phyloP scores from a whole-genome alignment of 2,329 filamentous ascomycete genomes.

The Diaporthe longicolla region DNA sequence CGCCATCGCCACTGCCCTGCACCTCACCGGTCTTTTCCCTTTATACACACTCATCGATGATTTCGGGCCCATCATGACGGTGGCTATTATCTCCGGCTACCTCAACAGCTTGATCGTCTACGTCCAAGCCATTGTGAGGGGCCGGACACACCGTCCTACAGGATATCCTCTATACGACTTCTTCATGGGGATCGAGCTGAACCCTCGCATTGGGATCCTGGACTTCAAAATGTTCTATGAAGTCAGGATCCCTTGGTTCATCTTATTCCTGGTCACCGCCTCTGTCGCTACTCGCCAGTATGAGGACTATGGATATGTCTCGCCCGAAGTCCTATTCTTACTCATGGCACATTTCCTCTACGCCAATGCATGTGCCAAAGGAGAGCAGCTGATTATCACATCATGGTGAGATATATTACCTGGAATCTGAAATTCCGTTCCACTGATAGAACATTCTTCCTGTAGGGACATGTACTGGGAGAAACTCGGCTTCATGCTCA shows the following conservation, averaged over 20 bases:
- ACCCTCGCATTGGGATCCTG: slow-evolving; percentile 83
- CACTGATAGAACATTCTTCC: background rate
- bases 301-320: slow-evolving; percentile 82
- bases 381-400: slow-evolving; percentile 84
- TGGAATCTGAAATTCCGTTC: background rate
- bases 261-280: slow-evolving; percentile 78
- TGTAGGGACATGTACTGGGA: slow-evolving; percentile 85
- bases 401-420: slow-evolving; percentile 64
- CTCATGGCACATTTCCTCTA: slow-evolving; percentile 86
- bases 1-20: slow-evolving; percentile 76
- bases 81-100: slow-evolving; percentile 94
- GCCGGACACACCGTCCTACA: slow-evolving; percentile 92
- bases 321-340: slow-evolving; percentile 79
- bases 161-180: slow-evolving; percentile 86
- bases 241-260: slow-evolving; percentile 89
- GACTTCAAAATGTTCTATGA: slow-evolving; percentile 97
- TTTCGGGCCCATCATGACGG: slow-evolving; percentile 92
- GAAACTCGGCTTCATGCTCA: slow-evolving; percentile 91
- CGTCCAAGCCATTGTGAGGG: slow-evolving; percentile 83
- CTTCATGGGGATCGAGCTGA: slow-evolving; percentile 91
- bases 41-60: slow-evolving; percentile 95
- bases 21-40: slow-evolving; percentile 87
- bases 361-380: slow-evolving; percentile 86
- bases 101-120: slow-evolving; percentile 88
- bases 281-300: slow-evolving; percentile 81